Conservation (phyloP, 2,329 filamentous ascomycete genomes). For the Neopestalotiopsis rosae region DNA sequence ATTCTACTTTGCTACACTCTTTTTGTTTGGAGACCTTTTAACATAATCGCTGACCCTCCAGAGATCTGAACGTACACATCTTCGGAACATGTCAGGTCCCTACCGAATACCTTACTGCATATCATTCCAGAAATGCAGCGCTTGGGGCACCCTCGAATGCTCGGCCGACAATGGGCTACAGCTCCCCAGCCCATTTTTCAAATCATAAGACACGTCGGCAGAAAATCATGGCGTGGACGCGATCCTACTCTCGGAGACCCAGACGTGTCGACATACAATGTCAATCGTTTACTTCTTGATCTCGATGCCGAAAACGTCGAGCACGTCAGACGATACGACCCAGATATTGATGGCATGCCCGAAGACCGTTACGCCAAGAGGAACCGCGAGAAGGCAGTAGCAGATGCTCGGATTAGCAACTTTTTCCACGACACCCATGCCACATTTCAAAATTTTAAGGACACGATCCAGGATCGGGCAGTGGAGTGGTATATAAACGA, state of each 20-base stretch:
- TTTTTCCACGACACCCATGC: neutral
- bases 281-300: conserved; percentile 53
- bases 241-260: conserved; percentile 15
- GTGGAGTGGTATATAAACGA: conserved; percentile 46
- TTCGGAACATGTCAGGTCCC: conserved; percentile 19
- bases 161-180: conserved; percentile 21
- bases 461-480: conserved; percentile 20
- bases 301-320: conserved; percentile 54
- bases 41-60: neutral
- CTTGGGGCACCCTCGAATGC: conserved; percentile 20
- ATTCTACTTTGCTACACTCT: neutral
- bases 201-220: conserved; percentile 2
- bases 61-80: too few relatives aligned
- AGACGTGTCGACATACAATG: conserved; percentile 32
- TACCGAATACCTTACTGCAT: conserved; percentile 15
- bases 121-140: conserved; percentile 28
- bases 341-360: conserved; percentile 39
- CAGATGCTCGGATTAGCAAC: neutral
- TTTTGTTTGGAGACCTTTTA: neutral
- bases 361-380: neutral
- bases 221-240: conserved; percentile 6
- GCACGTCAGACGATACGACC: conserved; percentile 47
- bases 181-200: conserved; percentile 19
- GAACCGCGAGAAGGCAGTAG: conserved; percentile 36
- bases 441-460: conserved; percentile 13